A percentile compares a stretch with the other conserved stretches of the same genome.
phyloP scores from a whole-genome alignment of 441 rosid species.

The Flueggea neowawraea region DNA sequence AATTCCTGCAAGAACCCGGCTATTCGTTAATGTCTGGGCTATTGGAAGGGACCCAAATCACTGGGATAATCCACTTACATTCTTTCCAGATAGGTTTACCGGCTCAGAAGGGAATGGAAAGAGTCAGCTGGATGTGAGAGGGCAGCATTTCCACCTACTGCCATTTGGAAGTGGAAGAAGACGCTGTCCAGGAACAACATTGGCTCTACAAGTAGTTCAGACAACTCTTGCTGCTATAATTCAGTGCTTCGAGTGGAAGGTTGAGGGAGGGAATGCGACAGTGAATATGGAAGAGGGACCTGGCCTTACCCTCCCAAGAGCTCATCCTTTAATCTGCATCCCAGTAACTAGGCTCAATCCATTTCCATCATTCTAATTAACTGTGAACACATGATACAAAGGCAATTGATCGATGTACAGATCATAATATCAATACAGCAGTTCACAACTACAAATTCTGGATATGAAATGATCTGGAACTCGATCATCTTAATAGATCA shows the following conservation, averaged over 20 bases:
- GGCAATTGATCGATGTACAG: too few relatives aligned
- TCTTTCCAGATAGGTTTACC: constrained; percentile 61
- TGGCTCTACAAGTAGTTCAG: constrained; percentile 46
- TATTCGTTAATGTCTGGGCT: constrained; percentile 57
- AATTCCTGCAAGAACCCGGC: constrained; percentile 56
- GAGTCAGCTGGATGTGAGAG: constrained; percentile 41
- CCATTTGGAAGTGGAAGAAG: constrained; percentile 74
- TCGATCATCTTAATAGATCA: too few relatives aligned
- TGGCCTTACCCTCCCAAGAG: constrained; percentile 51
- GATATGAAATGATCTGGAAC: too few relatives aligned
- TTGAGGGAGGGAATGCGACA: constrained; percentile 22
- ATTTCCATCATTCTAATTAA: constrained; percentile 13
- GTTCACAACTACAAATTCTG: too few relatives aligned
- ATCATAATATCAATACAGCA: too few relatives aligned
- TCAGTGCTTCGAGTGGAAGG: constrained; percentile 72
- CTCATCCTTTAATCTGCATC: constrained; percentile 40
- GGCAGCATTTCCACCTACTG: constrained; percentile 38
- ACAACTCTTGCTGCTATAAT: constrained; percentile 50
- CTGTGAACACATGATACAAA: too few relatives aligned
- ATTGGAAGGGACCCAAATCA: constrained; percentile 38
- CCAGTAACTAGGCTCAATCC: constrained; percentile 33
- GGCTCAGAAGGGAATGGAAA: constrained; percentile 30
- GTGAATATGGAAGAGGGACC: constrained; percentile 57
- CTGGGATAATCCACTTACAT: constrained; percentile 34
- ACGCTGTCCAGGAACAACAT: constrained; percentile 62